Percentiles rank a stretch among this genome's conserved stretches.
phyloP scores from a whole-genome alignment of 2,329 filamentous ascomycete species.

The Ilyonectria sp. region DNA sequence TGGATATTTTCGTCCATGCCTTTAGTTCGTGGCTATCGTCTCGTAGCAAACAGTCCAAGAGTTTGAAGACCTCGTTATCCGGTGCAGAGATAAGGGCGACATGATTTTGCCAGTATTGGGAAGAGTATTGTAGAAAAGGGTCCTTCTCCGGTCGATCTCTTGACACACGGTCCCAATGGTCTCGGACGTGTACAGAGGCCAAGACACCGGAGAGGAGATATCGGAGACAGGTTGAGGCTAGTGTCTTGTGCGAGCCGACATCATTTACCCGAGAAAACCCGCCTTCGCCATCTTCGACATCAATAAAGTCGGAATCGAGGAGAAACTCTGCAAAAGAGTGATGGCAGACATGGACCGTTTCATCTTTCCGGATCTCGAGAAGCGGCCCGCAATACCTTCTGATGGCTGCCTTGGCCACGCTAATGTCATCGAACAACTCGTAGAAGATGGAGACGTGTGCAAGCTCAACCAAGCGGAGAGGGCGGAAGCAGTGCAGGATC shows the following conservation, averaged over 20 bases:
- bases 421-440: not conserved
- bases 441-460: not conserved
- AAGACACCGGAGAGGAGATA: not conserved
- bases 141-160: not conserved
- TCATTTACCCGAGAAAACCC: not conserved
- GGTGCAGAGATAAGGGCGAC: not conserved
- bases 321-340: not conserved
- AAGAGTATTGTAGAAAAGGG: not conserved
- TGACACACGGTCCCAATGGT: not conserved
- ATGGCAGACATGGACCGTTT: not conserved
- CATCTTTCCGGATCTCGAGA: not conserved
- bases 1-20: not conserved
- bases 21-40: not conserved
- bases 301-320: not conserved
- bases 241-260: not conserved
- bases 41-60: not conserved
- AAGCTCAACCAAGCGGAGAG: not conserved
- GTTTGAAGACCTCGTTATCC: not conserved
- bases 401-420: not conserved
- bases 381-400: not conserved
- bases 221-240: not conserved
- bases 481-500: not conserved
- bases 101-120: not conserved
- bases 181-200: not conserved
- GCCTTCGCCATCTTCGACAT: not conserved